These are phyloP conservation scores for Mucor plumbeus DNA, from an alignment of 371 early-diverging fungal species.

Conservation along the genomic window DNA sequence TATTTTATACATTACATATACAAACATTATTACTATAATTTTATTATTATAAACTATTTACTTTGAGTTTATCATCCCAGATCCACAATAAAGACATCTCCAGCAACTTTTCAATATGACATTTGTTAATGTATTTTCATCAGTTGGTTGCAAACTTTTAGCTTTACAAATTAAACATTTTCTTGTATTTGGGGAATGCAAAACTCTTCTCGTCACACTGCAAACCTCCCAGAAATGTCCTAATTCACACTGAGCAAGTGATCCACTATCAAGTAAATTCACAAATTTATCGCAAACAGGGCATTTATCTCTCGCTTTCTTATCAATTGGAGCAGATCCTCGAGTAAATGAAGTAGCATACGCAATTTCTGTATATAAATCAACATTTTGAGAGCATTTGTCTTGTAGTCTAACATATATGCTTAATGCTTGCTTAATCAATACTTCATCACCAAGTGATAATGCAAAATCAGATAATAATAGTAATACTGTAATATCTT, in stretches of 20 bases:
- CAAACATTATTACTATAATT: too few species aligned
- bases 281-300: constrained; percentile 29
- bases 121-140: constrained; percentile 16
- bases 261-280: constrained; percentile 3
- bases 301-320: constrained; percentile 27
- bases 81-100: constrained; percentile 34
- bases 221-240: constrained; percentile 43
- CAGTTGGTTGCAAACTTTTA: constrained; percentile 23
- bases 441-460: background rate
- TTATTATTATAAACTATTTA: background rate
- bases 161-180: constrained; percentile 31
- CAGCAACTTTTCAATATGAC: constrained; percentile 22
- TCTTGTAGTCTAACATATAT: constrained; percentile 17
- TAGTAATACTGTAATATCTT: constrained; percentile 20
- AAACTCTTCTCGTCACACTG: constrained; percentile 29
- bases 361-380: constrained; percentile 19
- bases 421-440: background rate
- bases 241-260: constrained; percentile 25
- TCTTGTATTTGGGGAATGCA: constrained; percentile 21
- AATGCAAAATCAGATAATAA: constrained; percentile 19
- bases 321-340: background rate
- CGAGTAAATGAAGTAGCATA: background rate
- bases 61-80: constrained; percentile 14
- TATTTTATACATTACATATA: constrained; percentile 7
- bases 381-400: constrained; percentile 4